Base-by-base conservation (phyloP, 345 rosid genomes). In the Murraya paniculata region DNA sequence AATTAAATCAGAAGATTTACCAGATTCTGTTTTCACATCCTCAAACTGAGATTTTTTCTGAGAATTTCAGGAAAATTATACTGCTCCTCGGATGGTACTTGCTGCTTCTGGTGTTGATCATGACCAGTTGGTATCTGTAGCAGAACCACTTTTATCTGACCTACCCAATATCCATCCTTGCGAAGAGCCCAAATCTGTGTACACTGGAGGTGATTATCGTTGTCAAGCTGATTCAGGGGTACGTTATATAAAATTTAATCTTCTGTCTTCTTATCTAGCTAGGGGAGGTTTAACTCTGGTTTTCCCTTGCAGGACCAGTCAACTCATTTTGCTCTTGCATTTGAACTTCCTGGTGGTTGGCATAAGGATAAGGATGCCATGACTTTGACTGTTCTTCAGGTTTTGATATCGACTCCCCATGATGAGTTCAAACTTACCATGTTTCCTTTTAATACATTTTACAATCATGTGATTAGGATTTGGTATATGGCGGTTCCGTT, bases 261-360 rank as follows among this genome's bases (percentile, higher is more conserved):
- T 75, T 55, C 35, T 39, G 64, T 31, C 72, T 69, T 65, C 76
- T 55, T 74, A 36, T 41, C 58, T 19, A 27, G 31, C 61, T 72
- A 36, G 28, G 27, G 27, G 48, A 36, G 70, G 13, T 38, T 61
- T 50, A 64, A 78, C 16, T 18, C 56, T 48, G 53, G 59, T 67
- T 77, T 82, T 81, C 36, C 25, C 70, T 75, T 75, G 71, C 75
- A 74, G 86, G 82, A 66, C 74, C 77, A 85, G 88, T 76, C 64
- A 70, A 91, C 98, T 38, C 98, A 94, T 84, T 85, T 96, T 83
- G 98, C 94, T 33, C 87, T 96, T 84, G 94, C 98, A 78, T 96
- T 96, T 89, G 98, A 88, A 86, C 86, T 92, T 71, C 93, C 97
- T 65, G 97, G 98, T 58, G 97, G 97, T 65, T 94, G 98, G 98